Evolutionary conservation across 1,284 basidiomycete species (phyloP), one percentile per base, ranked within the genome.

Genomic region (Ceratobasidium sp.): DNA sequence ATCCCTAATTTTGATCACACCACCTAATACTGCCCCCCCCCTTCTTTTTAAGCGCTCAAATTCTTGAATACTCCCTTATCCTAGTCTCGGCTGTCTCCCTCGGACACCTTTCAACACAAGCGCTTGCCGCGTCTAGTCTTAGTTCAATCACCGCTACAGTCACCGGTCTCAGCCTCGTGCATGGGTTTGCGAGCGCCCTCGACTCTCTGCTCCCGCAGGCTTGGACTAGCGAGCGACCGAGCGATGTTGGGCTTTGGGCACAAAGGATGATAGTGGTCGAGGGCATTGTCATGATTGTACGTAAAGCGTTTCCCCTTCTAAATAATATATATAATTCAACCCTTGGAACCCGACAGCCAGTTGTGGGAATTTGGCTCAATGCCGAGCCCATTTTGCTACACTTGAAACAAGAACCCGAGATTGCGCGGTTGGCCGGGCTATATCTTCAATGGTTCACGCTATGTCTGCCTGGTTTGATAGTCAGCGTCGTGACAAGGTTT

Each of bases 151-250:
- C 93, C 0, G 93, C 92, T 9, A 91, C 76, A 14, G 74, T 91
- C 1, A 86, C 89, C 0, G 88, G 86, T 16, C 87, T 88, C 76
- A 89, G 91, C 76, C 89, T 95, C 77, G 85, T 96, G n/a, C 92
- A 93, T 79, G 95, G 95, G 16, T 89, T 96, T 78, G 85, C 90
- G 14, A 92, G 90, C 74, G 91, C 94, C 0, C 86, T 98, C 34
- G 95, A 98, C 79, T 95, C 95, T 0, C 86, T 97, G 79, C 86
- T 98, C 0, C 95, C 95, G 0, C 88, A 92, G 22, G 94, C 95
- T 1, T 98, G 94, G 92, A 96, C 95, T 0, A 94, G 93, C 9
- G 82, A 88, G 0, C 88, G 93, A 56, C 95, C 95, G 0, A 85
- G 90, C 9, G 85, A 94, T 0, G 94, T 98, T 31, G 95, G 95